These are phyloP conservation scores for Coemansia sp. DNA, from an alignment of 192 early-diverging fungal genomes.

Conservation along the genomic window DNA sequence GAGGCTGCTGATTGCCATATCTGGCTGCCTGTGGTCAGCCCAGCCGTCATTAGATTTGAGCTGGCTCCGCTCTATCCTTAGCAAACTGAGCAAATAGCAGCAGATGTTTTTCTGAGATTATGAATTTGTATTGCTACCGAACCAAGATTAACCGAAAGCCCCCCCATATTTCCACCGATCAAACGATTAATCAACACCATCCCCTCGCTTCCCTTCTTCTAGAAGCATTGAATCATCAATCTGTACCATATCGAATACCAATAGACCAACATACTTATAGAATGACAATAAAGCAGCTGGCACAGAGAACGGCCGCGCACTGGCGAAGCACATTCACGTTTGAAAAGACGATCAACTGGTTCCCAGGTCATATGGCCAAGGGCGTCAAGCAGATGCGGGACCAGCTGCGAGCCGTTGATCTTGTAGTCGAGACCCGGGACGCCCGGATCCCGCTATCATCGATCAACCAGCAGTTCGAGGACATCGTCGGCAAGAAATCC, in stretches of 20 bases:
- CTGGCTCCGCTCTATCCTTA: slow-evolving; percentile 7
- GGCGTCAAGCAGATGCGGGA: slow-evolving; percentile 74
- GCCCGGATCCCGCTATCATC: slow-evolving; percentile 91
- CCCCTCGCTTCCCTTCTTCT: no score
- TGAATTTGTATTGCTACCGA: not conserved
- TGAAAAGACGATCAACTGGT: slow-evolving; percentile 80
- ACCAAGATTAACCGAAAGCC: not conserved
- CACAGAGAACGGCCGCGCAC: not conserved
- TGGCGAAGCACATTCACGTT: slow-evolving; percentile 41
- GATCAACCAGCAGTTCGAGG: slow-evolving; percentile 81
- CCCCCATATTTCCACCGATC: no score
- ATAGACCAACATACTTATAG: no score
- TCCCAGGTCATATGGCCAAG: slow-evolving; percentile 85
- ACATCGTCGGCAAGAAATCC: slow-evolving; percentile 62
- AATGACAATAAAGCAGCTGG: not conserved
- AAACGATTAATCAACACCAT: no score
- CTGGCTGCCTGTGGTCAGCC: slow-evolving; percentile 37
- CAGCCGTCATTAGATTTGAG: slow-evolving; percentile 30
- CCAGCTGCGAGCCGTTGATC: slow-evolving; percentile 70
- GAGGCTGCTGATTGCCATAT: slow-evolving; percentile 11
- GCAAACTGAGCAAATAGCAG: no score
- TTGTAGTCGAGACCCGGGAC: slow-evolving; percentile 92
- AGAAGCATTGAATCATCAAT: no score
- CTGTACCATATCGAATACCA: not conserved
- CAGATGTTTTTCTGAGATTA: not conserved